Evolutionary conservation across 805 yeast genomes (phyloP).

Genomic region (Kuraishia hungarica): DNA sequence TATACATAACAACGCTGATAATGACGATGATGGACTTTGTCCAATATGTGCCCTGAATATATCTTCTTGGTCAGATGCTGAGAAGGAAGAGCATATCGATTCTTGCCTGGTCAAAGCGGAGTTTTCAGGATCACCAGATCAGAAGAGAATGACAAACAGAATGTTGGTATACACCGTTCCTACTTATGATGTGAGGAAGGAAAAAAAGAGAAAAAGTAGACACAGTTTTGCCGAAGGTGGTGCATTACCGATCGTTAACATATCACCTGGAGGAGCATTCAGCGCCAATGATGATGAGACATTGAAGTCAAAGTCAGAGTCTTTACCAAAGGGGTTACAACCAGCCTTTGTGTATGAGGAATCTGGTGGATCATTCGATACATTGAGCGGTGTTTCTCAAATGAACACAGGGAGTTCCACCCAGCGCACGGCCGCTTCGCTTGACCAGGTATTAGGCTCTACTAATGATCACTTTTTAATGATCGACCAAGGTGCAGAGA

Average conservation of each 20-base stretch:
- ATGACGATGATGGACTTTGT: conserved; percentile 26
- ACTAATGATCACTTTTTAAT: not conserved
- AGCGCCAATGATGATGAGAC: conserved; percentile 3
- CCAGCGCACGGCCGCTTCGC: not conserved
- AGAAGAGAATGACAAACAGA: conserved; percentile 54
- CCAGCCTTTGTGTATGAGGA: not conserved
- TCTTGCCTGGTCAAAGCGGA: conserved; percentile 56
- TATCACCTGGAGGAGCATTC: not conserved
- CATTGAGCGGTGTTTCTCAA: not conserved
- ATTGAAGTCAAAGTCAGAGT: not conserved
- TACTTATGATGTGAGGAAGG: not conserved
- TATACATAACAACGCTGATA: conserved; percentile 9
- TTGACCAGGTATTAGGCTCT: not conserved
- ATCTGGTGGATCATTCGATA: not conserved
- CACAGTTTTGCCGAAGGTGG: not conserved
- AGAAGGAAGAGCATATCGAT: conserved; percentile 60
- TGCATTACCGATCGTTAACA: conserved; percentile 1
- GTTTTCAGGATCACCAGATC: conserved; percentile 53
- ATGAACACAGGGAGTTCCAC: not conserved
- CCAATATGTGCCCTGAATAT: conserved; percentile 31
- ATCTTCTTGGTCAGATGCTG: conserved; percentile 15
- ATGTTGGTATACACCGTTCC: conserved; percentile 76
- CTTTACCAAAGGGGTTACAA: not conserved
- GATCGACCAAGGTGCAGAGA: not conserved
- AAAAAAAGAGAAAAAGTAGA: too few relatives aligned